A percentile compares a stretch with the other conserved stretches of the same genome.
These are phyloP conservation scores for Byssothecium circinans DNA, from an alignment of 2,329 filamentous ascomycete species.

Conservation along the genomic window DNA sequence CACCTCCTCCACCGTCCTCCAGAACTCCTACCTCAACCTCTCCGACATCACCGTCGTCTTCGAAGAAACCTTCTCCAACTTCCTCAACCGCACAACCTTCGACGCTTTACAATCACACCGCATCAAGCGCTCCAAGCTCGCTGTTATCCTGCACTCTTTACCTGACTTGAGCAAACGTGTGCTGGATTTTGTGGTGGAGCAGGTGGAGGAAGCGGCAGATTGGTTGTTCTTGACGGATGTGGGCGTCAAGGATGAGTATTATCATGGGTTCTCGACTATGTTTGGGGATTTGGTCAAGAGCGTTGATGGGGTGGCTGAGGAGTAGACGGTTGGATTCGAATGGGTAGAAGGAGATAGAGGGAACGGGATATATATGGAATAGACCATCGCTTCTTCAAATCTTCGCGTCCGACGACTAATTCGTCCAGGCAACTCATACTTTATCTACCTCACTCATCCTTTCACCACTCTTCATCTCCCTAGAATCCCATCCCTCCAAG, in stretches of 20 bases:
- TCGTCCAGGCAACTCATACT: too few relatives aligned
- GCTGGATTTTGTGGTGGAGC: constrained; percentile 32
- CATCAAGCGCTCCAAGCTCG: constrained; percentile 24
- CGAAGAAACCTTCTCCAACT: constrained; percentile 36
- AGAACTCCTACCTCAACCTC: constrained; percentile 32
- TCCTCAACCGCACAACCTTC: constrained; percentile 24
- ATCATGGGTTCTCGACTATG: constrained; percentile 29
- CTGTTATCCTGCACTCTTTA: constrained; percentile 31
- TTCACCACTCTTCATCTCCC: too few relatives aligned
- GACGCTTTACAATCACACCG: constrained; percentile 22
- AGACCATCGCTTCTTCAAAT: too few relatives aligned
- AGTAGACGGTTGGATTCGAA: not conserved
- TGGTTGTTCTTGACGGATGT: constrained; percentile 35
- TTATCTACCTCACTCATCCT: too few relatives aligned
- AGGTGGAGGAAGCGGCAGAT: constrained; percentile 32
- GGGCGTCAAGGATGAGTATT: constrained; percentile 27
- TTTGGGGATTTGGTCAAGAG: constrained; percentile 25
- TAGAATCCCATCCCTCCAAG: too few relatives aligned
- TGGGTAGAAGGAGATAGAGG: too few relatives aligned
- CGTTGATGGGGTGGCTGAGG: constrained; percentile 19
- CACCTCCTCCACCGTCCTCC: constrained; percentile 15
- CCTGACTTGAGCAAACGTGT: constrained; percentile 26
- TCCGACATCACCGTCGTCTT: constrained; percentile 38
- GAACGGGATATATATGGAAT: too few relatives aligned
- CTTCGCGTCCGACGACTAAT: too few relatives aligned